phyloP scores from a whole-genome alignment of 345 rosid species.

The Aquilaria yunnanensis region DNA sequence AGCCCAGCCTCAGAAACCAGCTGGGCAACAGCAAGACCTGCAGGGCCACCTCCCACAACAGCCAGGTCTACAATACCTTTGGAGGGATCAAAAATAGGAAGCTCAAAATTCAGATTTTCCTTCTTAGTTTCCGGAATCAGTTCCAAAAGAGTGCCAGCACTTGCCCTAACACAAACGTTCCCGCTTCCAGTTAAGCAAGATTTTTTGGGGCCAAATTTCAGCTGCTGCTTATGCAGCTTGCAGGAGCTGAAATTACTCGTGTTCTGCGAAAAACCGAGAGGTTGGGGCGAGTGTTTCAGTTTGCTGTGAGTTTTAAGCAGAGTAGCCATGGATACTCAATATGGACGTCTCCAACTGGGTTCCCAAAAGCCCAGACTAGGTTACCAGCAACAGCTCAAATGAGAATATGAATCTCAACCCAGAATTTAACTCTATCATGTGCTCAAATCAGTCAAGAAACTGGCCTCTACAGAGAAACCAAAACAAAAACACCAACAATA shows the following conservation, averaged over 20 bases:
- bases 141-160: slow-evolving; percentile 65
- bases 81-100: slow-evolving; percentile 68
- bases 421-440: slow-evolving; percentile 10
- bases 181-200: slow-evolving; percentile 19
- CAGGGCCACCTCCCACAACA: slow-evolving; percentile 97
- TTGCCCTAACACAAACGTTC: slow-evolving; percentile 31
- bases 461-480: neutral
- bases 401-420: slow-evolving; percentile 5
- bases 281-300: slow-evolving; percentile 53
- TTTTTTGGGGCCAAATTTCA: slow-evolving; percentile 46
- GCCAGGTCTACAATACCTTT: slow-evolving; percentile 68
- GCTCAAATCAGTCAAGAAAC: neutral
- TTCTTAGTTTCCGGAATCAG: slow-evolving; percentile 87
- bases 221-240: slow-evolving; percentile 16
- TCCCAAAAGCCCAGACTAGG: slow-evolving; percentile 12
- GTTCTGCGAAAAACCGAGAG: slow-evolving; percentile 55
- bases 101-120: slow-evolving; percentile 83
- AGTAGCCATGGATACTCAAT: slow-evolving; percentile 55
- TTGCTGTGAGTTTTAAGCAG: slow-evolving; percentile 65
- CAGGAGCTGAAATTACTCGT: slow-evolving; percentile 27
- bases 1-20: slow-evolving; percentile 93
- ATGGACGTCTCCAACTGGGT: neutral
- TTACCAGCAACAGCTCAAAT: slow-evolving; percentile 11
- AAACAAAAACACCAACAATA: neutral
- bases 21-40: slow-evolving; percentile 96